Evolutionary conservation across 2,329 filamentous ascomycete species (phyloP).

Genomic region (Apiospora phragmitis): DNA sequence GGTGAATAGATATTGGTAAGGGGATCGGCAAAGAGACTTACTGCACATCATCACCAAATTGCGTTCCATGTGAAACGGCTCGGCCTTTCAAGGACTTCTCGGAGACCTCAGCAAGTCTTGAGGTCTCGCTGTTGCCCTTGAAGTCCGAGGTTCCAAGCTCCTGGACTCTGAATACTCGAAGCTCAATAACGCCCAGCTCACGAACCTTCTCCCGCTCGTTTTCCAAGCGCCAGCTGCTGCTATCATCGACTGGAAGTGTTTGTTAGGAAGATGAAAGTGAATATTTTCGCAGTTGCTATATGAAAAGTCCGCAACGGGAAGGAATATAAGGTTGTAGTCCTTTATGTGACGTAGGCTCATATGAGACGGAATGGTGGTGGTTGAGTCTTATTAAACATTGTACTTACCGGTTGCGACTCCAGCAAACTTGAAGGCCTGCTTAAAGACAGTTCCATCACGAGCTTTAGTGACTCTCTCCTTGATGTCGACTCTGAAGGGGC

Average conservation of each 20-base stretch:
- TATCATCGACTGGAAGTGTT: not conserved
- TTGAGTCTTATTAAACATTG: not conserved
- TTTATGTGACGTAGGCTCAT: too few relatives aligned
- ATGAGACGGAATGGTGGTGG: too few relatives aligned
- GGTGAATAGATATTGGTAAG: too few relatives aligned
- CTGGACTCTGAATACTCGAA: not conserved
- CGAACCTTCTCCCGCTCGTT: not conserved
- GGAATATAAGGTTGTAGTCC: not conserved
- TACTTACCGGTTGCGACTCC: slow-evolving; percentile 19
- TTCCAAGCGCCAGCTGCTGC: not conserved
- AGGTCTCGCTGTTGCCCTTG: not conserved
- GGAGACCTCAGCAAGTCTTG: not conserved
- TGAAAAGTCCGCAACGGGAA: not conserved
- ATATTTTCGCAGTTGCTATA: not conserved
- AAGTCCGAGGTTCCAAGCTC: not conserved
- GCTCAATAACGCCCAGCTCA: not conserved
- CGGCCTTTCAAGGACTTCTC: slow-evolving; percentile 5
- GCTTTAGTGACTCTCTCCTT: not conserved
- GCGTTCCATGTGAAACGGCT: not conserved
- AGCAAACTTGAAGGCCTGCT: slow-evolving; percentile 22
- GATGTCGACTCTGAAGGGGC: not conserved
- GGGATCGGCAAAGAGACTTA: not conserved
- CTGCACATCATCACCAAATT: not conserved
- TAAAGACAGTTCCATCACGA: not conserved
- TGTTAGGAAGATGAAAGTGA: not conserved